Conservation (phyloP, 768 basidiomycete genomes). For the Neoboletus brunneissimus region DNA sequence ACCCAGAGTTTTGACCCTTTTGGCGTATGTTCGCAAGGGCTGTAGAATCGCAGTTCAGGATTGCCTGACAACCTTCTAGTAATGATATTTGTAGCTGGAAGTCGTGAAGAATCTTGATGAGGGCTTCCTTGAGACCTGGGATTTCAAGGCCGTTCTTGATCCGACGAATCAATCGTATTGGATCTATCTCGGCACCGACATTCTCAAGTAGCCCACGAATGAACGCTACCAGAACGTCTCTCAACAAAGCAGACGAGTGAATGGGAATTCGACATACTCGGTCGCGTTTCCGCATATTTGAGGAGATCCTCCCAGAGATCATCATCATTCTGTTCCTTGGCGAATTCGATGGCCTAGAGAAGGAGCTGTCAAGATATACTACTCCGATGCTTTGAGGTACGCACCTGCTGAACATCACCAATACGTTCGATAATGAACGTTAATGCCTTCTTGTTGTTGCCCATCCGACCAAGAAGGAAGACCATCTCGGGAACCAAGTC, state of each 20-base stretch:
- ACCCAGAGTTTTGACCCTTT: constrained; percentile 75
- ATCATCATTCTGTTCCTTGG: constrained; percentile 93
- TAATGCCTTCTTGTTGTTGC: constrained; percentile 93
- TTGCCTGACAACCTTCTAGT: constrained; percentile 87
- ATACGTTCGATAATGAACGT: constrained; percentile 93
- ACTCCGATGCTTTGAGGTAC: constrained; percentile 18
- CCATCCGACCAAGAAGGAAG: constrained; percentile 95
- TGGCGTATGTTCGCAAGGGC: constrained; percentile 68
- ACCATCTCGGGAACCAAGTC: constrained; percentile 97
- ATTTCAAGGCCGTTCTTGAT: constrained; percentile 97
- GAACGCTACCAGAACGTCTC: constrained; percentile 54
- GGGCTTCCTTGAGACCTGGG: constrained; percentile 87
- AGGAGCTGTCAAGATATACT: background rate
- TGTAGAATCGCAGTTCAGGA: constrained; percentile 79
- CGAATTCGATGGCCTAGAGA: constrained; percentile 90
- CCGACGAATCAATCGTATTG: constrained; percentile 87
- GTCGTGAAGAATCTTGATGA: constrained; percentile 96
- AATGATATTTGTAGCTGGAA: constrained; percentile 93
- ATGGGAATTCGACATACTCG: constrained; percentile 47
- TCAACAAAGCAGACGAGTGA: background rate
- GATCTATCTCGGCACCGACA: constrained; percentile 94
- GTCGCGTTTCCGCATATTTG: constrained; percentile 90
- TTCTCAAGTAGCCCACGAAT: constrained; percentile 95
- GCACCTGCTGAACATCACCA: constrained; percentile 84
- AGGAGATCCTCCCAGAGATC: constrained; percentile 98